A percentile compares a stretch with the other conserved stretches of the same genome.
Conservation (phyloP, 1,139 yeast species). For the Zhuliangozyma blackwelliae region DNA sequence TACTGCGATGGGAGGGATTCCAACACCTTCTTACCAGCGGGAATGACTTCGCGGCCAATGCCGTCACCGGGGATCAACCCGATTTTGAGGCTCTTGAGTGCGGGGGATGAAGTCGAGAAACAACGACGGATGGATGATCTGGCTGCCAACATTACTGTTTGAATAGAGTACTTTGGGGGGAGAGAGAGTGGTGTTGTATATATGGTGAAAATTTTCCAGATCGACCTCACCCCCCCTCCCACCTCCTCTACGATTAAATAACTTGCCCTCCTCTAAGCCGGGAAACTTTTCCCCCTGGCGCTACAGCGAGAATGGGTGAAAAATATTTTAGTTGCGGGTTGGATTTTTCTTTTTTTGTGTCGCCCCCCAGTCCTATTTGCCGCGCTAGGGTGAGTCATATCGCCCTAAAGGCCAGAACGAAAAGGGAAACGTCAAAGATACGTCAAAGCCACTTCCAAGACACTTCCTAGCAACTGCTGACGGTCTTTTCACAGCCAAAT, state of each 20-base stretch:
- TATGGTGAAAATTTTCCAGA: background rate
- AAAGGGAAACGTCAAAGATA: no score
- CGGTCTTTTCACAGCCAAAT: no score
- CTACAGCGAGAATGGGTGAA: no score
- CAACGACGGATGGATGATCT: constrained; percentile 27
- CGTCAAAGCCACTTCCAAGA: no score
- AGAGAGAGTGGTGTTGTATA: background rate
- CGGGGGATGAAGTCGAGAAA: constrained; percentile 30
- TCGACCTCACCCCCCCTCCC: no score
- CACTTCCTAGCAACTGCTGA: no score
- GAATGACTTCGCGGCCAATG: constrained; percentile 95
- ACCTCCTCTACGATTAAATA: no score
- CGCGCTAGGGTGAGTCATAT: no score
- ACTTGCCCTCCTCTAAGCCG: no score
- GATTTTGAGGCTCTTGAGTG: constrained; percentile 37
- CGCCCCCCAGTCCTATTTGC: background rate
- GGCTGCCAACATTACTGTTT: constrained; percentile 17
- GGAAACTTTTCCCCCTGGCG: no score
- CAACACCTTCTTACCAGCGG: constrained; percentile 83
- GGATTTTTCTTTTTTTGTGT: background rate
- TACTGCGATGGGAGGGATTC: constrained; percentile 74
- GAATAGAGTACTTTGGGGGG: background rate
- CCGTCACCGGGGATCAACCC: constrained; percentile 96
- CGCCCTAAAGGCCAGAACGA: no score
- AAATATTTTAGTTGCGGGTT: no score